phyloP scores from a whole-genome alignment of 352 stramenopile genomes.

The Phytophthora sp. region DNA sequence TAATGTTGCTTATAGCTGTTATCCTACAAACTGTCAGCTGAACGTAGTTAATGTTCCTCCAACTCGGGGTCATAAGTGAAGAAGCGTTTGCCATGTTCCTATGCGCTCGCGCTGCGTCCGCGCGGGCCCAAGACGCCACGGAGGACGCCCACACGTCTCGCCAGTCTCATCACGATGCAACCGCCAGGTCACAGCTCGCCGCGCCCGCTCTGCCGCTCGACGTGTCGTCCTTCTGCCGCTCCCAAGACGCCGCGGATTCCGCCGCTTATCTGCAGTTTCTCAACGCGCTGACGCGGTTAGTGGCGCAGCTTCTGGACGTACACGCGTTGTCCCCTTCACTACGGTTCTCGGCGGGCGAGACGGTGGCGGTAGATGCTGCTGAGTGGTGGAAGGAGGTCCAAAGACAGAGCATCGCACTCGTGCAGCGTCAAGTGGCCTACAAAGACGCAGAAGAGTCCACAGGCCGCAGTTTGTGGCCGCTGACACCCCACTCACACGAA shows the following conservation, averaged over 20 bases:
- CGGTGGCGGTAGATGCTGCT: constrained; percentile 39
- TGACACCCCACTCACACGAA: constrained; percentile 13
- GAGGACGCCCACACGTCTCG: background rate
- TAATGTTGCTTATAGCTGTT: too few relatives aligned
- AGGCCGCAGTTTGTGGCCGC: constrained; percentile 20
- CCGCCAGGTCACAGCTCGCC: background rate
- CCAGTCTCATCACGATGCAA: background rate
- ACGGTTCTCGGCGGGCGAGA: constrained; percentile 35
- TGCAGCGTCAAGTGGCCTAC: constrained; percentile 7
- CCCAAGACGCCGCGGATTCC: background rate
- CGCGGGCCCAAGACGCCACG: background rate
- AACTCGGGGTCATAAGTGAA: too few relatives aligned
- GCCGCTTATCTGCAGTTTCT: constrained; percentile 41
- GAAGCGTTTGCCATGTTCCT: constrained; percentile 39
- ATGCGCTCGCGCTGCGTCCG: constrained; percentile 28
- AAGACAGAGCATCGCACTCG: constrained; percentile 29
- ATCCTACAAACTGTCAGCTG: too few relatives aligned
- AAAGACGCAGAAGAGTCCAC: background rate
- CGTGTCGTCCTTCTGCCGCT: background rate
- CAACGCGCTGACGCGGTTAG: constrained; percentile 34
- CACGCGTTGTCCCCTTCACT: constrained; percentile 47
- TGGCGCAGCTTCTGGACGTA: constrained; percentile 46
- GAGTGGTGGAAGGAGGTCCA: constrained; percentile 59
- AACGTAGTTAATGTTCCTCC: too few relatives aligned
- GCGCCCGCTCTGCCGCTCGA: background rate